A percentile compares a stretch with the other conserved stretches of the same genome.
Conservation (phyloP, 768 basidiomycete genomes). For the Leccinellum rugosiceps region DNA sequence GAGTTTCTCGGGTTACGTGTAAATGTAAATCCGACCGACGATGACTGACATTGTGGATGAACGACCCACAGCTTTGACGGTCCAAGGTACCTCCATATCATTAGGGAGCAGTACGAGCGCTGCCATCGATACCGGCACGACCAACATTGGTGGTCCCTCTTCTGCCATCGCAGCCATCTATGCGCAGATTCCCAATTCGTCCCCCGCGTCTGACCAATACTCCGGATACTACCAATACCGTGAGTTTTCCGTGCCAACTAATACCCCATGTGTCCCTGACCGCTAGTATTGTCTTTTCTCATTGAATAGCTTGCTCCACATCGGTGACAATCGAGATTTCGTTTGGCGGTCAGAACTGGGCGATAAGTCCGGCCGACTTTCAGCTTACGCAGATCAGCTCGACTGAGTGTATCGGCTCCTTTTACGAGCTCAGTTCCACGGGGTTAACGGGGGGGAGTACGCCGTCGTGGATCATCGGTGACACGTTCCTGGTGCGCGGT, state of each 20-base stretch:
- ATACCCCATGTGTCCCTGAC: not conserved
- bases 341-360: constrained; percentile 46
- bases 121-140: constrained; percentile 63
- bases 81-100: constrained; percentile 31
- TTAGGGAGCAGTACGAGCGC: constrained; percentile 26
- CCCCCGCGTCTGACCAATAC: constrained; percentile 34
- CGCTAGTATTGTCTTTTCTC: not conserved
- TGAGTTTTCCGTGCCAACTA: constrained; percentile 8
- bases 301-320: constrained; percentile 32
- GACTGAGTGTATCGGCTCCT: constrained; percentile 48
- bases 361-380: constrained; percentile 49
- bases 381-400: constrained; percentile 36
- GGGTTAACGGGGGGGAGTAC: constrained; percentile 20
- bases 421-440: constrained; percentile 42
- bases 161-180: constrained; percentile 41
- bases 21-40: too few species aligned
- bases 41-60: not conserved
- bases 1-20: constrained; percentile 1
- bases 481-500: constrained; percentile 40
- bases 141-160: constrained; percentile 52
- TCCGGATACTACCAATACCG: constrained; percentile 50
- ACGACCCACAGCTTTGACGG: constrained; percentile 30
- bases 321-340: constrained; percentile 37
- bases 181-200: constrained; percentile 42
- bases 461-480: constrained; percentile 52